Base-by-base conservation (phyloP, 208 protist species). In the Porcisia deanei region DNA sequence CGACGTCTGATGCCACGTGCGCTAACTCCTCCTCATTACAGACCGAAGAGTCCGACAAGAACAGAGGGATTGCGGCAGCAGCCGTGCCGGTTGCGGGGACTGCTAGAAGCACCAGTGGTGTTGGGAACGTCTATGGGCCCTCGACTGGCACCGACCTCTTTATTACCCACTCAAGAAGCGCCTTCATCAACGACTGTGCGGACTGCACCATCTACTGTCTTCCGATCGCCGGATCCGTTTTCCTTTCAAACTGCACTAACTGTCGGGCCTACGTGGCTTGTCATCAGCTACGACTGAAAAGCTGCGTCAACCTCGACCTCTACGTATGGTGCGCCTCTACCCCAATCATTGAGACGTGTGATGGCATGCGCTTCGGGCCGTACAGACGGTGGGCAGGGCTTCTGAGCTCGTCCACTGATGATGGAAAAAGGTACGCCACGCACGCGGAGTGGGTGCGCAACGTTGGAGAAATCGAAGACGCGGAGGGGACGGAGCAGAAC, bases 211-310 rank as follows among this genome's bases (percentile, higher is more conserved):
- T 97, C 20, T 81, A 92, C 49, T 78, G 82, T 55, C 64, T 88
- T 3, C 93, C 93, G 20, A 87, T 92, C 55, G 90, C 91, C 1
- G 93, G 93, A 16, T 94, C 93, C 5, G 86, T 88, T 14, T 97
- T 97, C 67, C 76, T 97, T 41, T 87, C 85, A 14, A 81, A 89
- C 71, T 96, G 88, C 80, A 70, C 7, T 6, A 57, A 85, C 60
- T 96, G 93, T 80, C 82, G 73, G 34, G 60, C 96, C 22, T 97
- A 96, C 84, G 83, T 95, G 0, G 85, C 88, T 16, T 97, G 91
- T 60, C 91, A 95, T 71, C 93, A 97, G 80, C 88, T 97, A 25
- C 87, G 93, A 55, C 72, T 97, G 55, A 95, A 96, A 70, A 78
- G 87, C 78, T 96, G 91, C 83, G 74, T 71, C 45, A 53, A 85